phyloP scores from a whole-genome alignment of 176 grass and related monocot genomes.

The Oryza glumipatula region DNA sequence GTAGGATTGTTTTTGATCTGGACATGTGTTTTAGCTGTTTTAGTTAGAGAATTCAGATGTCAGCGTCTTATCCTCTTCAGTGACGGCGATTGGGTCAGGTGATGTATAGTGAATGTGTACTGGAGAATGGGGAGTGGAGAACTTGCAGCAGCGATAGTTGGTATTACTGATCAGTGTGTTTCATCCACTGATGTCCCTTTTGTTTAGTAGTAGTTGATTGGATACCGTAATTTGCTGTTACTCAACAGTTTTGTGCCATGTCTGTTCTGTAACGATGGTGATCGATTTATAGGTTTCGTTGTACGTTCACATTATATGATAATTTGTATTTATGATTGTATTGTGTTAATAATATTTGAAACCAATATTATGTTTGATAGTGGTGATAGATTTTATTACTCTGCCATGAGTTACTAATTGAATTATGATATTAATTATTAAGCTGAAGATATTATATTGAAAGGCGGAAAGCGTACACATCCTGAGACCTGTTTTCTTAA shows the following conservation, averaged over 20 bases:
- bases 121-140: neutral
- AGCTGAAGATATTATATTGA: neutral
- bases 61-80: neutral
- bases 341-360: neutral
- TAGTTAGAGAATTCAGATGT: neutral
- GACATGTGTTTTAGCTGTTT: neutral
- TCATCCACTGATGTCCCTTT: neutral
- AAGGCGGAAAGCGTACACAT: neutral
- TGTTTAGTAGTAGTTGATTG: neutral
- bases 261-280: too few species aligned
- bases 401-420: too few species aligned
- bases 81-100: neutral
- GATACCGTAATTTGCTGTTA: neutral
- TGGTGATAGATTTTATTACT: neutral
- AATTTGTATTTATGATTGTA: neutral
- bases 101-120: neutral
- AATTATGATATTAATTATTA: neutral
- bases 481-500: neutral
- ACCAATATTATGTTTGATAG: neutral
- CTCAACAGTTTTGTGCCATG: too few species aligned
- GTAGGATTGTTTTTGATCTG: slow-evolving; percentile 16
- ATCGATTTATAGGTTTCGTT: too few species aligned
- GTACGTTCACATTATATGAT: too few species aligned
- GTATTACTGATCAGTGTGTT: neutral
- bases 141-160: too few species aligned